Conservation (phyloP, 306 rosid genomes). For the Erythrophleum fordii region DNA sequence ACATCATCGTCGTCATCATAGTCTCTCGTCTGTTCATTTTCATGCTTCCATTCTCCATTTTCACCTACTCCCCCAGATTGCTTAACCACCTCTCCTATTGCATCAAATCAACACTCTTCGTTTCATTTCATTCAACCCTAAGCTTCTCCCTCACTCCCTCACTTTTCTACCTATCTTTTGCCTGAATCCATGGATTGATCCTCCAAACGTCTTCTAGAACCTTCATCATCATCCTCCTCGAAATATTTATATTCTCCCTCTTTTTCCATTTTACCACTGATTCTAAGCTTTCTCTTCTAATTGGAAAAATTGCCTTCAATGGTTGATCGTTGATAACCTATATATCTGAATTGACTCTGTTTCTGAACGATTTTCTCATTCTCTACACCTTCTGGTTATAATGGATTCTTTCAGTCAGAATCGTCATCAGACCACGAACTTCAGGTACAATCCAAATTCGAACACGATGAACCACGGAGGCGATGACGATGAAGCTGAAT, state of each 20-base stretch:
- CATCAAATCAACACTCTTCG: constrained; percentile 38
- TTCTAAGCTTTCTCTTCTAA: constrained; percentile 5
- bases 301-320: background rate
- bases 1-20: constrained; percentile 39
- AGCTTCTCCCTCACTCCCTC: constrained; percentile 30
- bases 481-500: constrained; percentile 53
- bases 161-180: constrained; percentile 23
- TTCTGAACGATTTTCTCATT: constrained; percentile 7
- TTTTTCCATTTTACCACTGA: background rate
- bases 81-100: constrained; percentile 36
- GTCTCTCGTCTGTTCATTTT: constrained; percentile 38
- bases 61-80: constrained; percentile 55
- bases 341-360: constrained; percentile 1
- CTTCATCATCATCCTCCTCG: background rate
- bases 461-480: constrained; percentile 36
- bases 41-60: constrained; percentile 38
- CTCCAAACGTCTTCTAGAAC: constrained; percentile 24
- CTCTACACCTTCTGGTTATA: constrained; percentile 17
- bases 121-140: constrained; percentile 35
- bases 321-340: constrained; percentile 31
- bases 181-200: constrained; percentile 39
- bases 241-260: background rate
- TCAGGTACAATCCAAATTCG: constrained; percentile 65
- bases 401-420: constrained; percentile 76
- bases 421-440: constrained; percentile 49